A percentile compares a stretch with the other conserved stretches of the same genome.
These are phyloP conservation scores for Amauroascus verrucosus DNA, from an alignment of 2,329 filamentous ascomycete genomes.

Conservation along the genomic window DNA sequence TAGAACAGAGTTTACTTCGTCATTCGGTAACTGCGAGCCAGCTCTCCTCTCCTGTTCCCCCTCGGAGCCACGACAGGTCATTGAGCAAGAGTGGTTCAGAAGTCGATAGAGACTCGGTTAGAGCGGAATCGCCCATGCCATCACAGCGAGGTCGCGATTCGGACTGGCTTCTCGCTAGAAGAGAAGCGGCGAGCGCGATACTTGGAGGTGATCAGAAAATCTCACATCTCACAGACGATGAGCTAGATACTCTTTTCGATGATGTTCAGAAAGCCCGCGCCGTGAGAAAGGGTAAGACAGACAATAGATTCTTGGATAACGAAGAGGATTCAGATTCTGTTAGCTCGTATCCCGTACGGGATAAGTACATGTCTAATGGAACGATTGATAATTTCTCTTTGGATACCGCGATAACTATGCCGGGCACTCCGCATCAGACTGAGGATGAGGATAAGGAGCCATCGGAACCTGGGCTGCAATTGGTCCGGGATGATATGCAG, in stretches of 20 bases:
- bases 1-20: constrained; percentile 74
- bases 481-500: constrained; percentile 74
- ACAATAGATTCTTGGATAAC: constrained; percentile 45
- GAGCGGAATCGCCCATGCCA: constrained; percentile 69
- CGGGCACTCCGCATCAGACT: constrained; percentile 72
- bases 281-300: constrained; percentile 60
- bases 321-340: constrained; percentile 80
- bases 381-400: constrained; percentile 94
- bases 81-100: constrained; percentile 72
- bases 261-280: constrained; percentile 84
- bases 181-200: constrained; percentile 86
- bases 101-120: constrained; percentile 57
- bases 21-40: constrained; percentile 62
- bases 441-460: constrained; percentile 54
- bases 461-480: constrained; percentile 53
- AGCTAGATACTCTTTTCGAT: constrained; percentile 85
- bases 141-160: constrained; percentile 61
- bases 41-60: constrained; percentile 52
- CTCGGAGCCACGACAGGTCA: constrained; percentile 61
- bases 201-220: constrained; percentile 88
- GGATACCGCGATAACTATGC: constrained; percentile 88
- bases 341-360: constrained; percentile 74
- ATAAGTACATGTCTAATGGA: constrained; percentile 92
- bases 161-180: constrained; percentile 87
- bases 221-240: constrained; percentile 79